Evolutionary conservation across 1,284 basidiomycete genomes (phyloP).

Genomic region (Coniferiporia sulphurascens): DNA sequence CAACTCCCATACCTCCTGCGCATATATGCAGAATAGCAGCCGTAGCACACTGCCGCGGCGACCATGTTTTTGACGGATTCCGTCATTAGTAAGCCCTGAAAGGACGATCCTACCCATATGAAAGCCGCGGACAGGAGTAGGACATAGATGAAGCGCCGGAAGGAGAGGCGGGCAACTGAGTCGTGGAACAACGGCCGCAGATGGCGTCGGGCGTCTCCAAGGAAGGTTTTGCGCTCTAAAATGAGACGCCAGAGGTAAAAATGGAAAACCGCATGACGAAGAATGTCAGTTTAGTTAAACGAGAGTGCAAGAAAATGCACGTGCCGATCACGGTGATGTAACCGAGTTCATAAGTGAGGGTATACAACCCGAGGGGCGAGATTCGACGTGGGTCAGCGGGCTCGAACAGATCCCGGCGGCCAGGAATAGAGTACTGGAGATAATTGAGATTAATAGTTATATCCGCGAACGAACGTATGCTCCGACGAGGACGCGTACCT

Average conservation of each 20-base stretch:
- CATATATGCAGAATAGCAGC: neutral
- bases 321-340: constrained; percentile 1
- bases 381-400: neutral
- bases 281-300: neutral
- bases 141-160: neutral
- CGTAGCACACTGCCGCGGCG: neutral
- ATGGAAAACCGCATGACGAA: no score
- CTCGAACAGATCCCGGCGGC: neutral
- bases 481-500: neutral
- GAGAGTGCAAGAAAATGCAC: neutral
- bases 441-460: neutral
- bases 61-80: neutral
- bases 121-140: neutral
- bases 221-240: neutral
- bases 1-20: neutral
- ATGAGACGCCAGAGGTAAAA: neutral
- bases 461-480: neutral
- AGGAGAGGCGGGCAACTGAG: neutral
- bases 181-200: neutral
- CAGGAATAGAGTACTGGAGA: neutral
- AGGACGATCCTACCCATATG: neutral
- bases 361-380: neutral
- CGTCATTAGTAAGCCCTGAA: neutral
- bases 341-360: neutral
- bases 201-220: neutral